A percentile compares a stretch with the other conserved stretches of the same genome.
Conservation (phyloP, 768 basidiomycete genomes). For the Rhodotorula taiwanensis region DNA sequence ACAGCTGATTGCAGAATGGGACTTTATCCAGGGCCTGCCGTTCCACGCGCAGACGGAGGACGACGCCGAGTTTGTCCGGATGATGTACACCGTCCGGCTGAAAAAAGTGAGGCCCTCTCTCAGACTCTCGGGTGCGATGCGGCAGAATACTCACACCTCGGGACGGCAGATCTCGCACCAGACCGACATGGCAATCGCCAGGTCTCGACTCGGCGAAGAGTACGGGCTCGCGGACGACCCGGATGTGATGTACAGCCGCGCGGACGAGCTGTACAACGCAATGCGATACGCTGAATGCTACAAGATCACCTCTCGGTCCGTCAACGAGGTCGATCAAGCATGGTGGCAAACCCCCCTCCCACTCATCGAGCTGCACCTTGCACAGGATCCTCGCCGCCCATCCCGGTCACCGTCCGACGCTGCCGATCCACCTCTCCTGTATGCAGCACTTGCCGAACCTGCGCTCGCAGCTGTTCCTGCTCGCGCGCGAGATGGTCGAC, state of each 20-base stretch:
- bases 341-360: too few species aligned
- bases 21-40: constrained; percentile 76
- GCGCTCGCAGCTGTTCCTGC: constrained; percentile 85
- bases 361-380: too few species aligned
- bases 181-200: constrained; percentile 70
- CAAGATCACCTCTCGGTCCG: constrained; percentile 70
- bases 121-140: neutral
- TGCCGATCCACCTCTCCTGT: constrained; percentile 93
- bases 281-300: constrained; percentile 95
- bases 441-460: constrained; percentile 92
- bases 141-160: neutral
- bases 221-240: constrained; percentile 83
- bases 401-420: constrained; percentile 77
- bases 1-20: constrained; percentile 67
- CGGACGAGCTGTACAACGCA: constrained; percentile 77
- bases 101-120: constrained; percentile 55
- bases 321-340: neutral
- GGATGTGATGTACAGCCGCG: constrained; percentile 82
- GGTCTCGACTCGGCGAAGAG: constrained; percentile 70
- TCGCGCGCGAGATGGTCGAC: constrained; percentile 93
- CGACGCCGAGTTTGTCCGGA: constrained; percentile 81
- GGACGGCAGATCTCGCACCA: constrained; percentile 61
- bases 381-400: constrained; percentile 73
- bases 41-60: constrained; percentile 76
- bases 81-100: constrained; percentile 85